Base-by-base conservation (phyloP, 371 early-diverging fungal species). In the Mycotypha africana region DNA sequence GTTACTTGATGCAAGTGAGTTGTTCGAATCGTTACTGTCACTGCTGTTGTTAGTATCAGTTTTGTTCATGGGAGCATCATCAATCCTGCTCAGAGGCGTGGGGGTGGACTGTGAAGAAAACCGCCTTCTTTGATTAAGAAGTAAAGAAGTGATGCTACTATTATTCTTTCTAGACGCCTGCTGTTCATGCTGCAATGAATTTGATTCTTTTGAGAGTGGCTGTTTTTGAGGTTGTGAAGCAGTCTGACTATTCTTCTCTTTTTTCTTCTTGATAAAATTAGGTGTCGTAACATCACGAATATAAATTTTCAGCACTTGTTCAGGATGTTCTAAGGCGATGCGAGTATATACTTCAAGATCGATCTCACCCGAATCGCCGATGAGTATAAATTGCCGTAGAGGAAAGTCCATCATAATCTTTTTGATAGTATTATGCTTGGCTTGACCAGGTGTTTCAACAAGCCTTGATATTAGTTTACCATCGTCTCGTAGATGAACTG, bases 311-410 rank as follows among this genome's bases (percentile, higher is more conserved):
- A 85, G 44, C 15, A 95, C 71, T 32, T 78, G 85, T 6, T 65
- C 60, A 2, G 91, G 89, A 36, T 53, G 77, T 11, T 70, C 70
- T 0, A 59, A 41, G 3, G 86, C 85, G 26, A 92, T 72, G 0
- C 65, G 66, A 3, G 87, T 74, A 51, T 82, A 82, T 4, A 88
- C 82, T 52, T 93, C 92, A 33, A 92, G 59, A 58, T 95, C 96
- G 24, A 85, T 79, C 56, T 95, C 92, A 15, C 93, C 93, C 34
- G 88, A 85, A 59, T 95, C 96, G 9, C 96, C 96, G 14, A 95
- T 76, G 9, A 95, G 74, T 20, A 95, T 76, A 58, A 88, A 95
- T 48, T 78, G 78, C 16, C 94, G 80, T n/a, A 76, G 47, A 10
- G 94, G 94, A 48, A 92, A 93, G 49, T 85, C 88, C 40, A 53